Evolutionary conservation across 805 yeast species (phyloP).

Genomic region (Lipomyces anomalus): DNA sequence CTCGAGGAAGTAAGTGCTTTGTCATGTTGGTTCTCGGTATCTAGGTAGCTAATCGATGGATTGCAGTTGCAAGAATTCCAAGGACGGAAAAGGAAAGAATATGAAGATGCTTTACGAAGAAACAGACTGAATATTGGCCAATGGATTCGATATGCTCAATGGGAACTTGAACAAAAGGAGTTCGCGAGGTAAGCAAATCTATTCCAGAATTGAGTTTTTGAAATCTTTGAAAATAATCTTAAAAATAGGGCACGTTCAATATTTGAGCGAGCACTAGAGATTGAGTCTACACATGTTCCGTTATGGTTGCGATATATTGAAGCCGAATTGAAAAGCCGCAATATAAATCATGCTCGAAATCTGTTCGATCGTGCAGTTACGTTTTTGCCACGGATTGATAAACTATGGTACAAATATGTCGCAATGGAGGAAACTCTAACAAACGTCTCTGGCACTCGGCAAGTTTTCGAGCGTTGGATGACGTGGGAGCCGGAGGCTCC

Average conservation of each 20-base stretch:
- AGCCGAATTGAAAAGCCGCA: slow-evolving; percentile 62
- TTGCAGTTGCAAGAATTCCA: slow-evolving; percentile 56
- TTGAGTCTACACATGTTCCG: slow-evolving; percentile 68
- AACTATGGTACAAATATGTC: slow-evolving; percentile 79
- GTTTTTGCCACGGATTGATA: slow-evolving; percentile 70
- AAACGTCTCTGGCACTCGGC: slow-evolving; percentile 55
- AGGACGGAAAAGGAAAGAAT: slow-evolving; percentile 70
- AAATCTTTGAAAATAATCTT: too few relatives aligned
- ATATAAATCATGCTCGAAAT: slow-evolving; percentile 84
- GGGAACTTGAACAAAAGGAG: slow-evolving; percentile 79
- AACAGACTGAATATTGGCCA: slow-evolving; percentile 77
- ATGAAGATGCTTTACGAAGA: slow-evolving; percentile 78
- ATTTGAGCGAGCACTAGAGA: slow-evolving; percentile 79
- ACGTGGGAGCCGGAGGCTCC: slow-evolving; percentile 59
- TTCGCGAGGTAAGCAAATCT: too few relatives aligned
- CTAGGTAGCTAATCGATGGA: neutral
- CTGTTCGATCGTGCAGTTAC: slow-evolving; percentile 71
- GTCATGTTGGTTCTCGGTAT: neutral
- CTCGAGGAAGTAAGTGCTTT: slow-evolving; percentile 50
- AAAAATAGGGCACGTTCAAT: slow-evolving; percentile 88
- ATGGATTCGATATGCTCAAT: slow-evolving; percentile 87
- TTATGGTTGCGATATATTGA: slow-evolving; percentile 83
- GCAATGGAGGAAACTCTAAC: slow-evolving; percentile 75
- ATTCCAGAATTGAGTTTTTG: too few relatives aligned
- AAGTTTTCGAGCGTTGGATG: slow-evolving; percentile 73